Evolutionary conservation across 208 protist species (phyloP).

Genomic region (Wallacemonas sp.): DNA sequence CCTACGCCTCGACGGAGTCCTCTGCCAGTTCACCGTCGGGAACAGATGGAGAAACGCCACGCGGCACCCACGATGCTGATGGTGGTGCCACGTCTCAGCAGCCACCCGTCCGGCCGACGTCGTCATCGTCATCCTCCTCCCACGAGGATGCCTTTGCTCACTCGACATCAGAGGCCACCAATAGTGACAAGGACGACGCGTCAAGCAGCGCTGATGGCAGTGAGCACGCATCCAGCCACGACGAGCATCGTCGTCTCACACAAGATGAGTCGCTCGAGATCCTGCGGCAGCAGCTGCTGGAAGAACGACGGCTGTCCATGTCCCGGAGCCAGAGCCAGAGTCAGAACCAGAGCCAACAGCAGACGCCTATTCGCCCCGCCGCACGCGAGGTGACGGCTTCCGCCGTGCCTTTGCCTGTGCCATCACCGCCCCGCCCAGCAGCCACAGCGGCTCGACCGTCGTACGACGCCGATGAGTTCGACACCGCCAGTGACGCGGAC

Average conservation of each 20-base stretch:
- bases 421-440: not conserved
- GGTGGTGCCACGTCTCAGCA: not conserved
- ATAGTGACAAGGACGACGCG: not conserved
- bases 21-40: not conserved
- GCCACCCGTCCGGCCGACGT: not conserved
- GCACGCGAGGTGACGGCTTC: no score
- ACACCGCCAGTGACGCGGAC: no score
- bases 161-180: not conserved
- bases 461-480: no score
- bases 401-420: not conserved
- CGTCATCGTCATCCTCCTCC: slow-evolving; percentile 1
- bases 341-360: no score
- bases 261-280: slow-evolving; percentile 14
- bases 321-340: slow-evolving; percentile 1
- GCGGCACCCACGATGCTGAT: no score
- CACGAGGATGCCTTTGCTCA: not conserved
- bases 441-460: no score
- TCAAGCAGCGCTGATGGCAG: not conserved
- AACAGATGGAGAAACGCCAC: no score
- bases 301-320: slow-evolving; percentile 8
- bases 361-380: no score
- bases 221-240: not conserved
- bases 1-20: not conserved
- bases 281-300: slow-evolving; percentile 14
- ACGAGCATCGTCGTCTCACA: not conserved